These are phyloP conservation scores for Wickerhamiella sergipiensis DNA, from an alignment of 805 yeast genomes.

Conservation along the genomic window DNA sequence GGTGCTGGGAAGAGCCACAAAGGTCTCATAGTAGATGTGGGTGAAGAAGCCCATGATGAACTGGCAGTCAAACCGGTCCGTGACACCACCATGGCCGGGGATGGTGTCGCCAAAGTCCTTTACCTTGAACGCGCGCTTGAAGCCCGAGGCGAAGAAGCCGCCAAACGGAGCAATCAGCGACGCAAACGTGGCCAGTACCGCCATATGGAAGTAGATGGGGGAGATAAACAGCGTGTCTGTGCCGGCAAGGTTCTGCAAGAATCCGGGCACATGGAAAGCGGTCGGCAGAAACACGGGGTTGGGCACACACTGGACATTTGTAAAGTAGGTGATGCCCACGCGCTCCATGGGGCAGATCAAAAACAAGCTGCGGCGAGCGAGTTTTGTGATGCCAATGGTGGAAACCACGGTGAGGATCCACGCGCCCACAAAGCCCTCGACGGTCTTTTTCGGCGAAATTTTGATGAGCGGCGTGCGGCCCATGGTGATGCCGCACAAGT, in stretches of 20 bases:
- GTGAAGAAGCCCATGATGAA: conserved; percentile 94
- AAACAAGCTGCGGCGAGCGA: conserved; percentile 53
- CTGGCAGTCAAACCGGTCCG: conserved; percentile 96
- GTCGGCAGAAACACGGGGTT: conserved; percentile 85
- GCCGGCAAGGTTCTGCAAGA: conserved; percentile 38
- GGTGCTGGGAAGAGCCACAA: conserved; percentile 45
- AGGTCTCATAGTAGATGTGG: conserved; percentile 84
- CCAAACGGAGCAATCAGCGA: conserved; percentile 97
- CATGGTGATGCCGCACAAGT: conserved; percentile 91
- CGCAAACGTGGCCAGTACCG: conserved; percentile 82
- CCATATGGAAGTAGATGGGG: conserved; percentile 84
- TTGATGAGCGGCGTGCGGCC: conserved; percentile 86
- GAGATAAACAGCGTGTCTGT: conserved; percentile 45
- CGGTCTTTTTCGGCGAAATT: conserved; percentile 92
- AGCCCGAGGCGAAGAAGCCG: conserved; percentile 95
- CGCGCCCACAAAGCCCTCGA: conserved; percentile 95
- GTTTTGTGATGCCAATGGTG: conserved; percentile 50
- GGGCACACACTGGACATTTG: conserved; percentile 58
- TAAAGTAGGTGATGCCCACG: conserved; percentile 40
- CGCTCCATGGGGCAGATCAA: conserved; percentile 77
- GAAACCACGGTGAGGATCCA: conserved; percentile 84
- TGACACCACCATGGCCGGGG: conserved; percentile 98
- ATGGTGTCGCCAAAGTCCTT: conserved; percentile 97
- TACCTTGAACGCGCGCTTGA: conserved; percentile 88
- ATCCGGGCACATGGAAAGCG: conserved; percentile 58